Evolutionary conservation across 2,329 filamentous ascomycete genomes (phyloP).

Genomic region (Lanzia echinophila): DNA sequence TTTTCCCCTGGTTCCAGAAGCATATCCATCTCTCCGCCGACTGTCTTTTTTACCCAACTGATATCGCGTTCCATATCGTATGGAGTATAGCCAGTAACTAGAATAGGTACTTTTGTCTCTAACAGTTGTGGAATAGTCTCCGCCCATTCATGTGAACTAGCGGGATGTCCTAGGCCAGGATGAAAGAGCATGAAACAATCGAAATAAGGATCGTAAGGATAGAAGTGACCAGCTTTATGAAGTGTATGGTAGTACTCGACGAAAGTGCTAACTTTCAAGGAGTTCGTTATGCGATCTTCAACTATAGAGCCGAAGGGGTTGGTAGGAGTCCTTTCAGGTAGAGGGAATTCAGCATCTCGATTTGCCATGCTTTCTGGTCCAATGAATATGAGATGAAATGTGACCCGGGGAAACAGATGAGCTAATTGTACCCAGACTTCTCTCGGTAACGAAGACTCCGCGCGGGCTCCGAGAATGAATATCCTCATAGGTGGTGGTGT

Average conservation of each 20-base stretch:
- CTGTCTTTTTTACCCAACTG: conserved; percentile 80
- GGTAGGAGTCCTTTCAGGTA: conserved; percentile 73
- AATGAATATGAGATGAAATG: conserved; percentile 88
- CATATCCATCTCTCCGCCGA: conserved; percentile 84
- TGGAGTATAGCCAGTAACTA: conserved; percentile 93
- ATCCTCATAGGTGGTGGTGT: conserved; percentile 83
- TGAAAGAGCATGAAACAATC: conserved; percentile 98
- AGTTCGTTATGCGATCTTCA: conserved; percentile 80
- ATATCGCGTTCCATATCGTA: conserved; percentile 92
- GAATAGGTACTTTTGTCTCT: conserved; percentile 91
- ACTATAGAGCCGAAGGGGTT: conserved; percentile 95
- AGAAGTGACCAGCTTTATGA: conserved; percentile 83
- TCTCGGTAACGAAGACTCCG: conserved; percentile 92
- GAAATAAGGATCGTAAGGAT: conserved; percentile 95
- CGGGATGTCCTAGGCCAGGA: conserved; percentile 89
- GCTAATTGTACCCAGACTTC: conserved; percentile 90
- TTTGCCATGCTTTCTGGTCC: conserved; percentile 95
- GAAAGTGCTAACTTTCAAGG: conserved; percentile 95
- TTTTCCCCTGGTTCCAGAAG: conserved; percentile 92
- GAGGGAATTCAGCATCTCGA: conserved; percentile 84
- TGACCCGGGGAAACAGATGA: conserved; percentile 90
- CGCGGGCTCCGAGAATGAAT: conserved; percentile 89
- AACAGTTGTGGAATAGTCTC: conserved; percentile 83
- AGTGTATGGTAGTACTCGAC: conserved; percentile 98
- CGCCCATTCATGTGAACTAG: conserved; percentile 88